Conservation (phyloP, 495 filamentous ascomycete species). For the Ramalina intermedia region DNA sequence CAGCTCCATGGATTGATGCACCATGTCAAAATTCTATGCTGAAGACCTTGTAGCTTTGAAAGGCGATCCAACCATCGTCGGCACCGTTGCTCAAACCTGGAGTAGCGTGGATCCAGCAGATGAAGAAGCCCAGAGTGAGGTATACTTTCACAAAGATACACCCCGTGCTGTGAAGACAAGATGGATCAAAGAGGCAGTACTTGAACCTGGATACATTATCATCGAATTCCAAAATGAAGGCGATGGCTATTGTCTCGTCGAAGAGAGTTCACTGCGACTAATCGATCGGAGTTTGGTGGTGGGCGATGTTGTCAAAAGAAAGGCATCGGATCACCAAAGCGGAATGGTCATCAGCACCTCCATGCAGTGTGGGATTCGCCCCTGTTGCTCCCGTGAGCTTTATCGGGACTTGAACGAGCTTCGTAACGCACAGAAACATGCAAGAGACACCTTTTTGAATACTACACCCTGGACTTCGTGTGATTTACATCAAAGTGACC, state of each 20-base stretch:
- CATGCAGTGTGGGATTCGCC: conserved; percentile 20
- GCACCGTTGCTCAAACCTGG: conserved; percentile 16
- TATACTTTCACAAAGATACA: conserved; percentile 12
- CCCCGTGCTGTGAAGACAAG: conserved; percentile 12
- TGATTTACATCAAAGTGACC: background rate
- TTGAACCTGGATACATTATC: conserved; percentile 21
- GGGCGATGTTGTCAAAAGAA: conserved; percentile 32
- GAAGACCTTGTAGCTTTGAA: conserved; percentile 20
- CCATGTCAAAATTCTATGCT: conserved; percentile 16
- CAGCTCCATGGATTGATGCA: background rate
- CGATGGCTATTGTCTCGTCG: conserved; percentile 22
- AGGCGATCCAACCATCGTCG: conserved; percentile 17
- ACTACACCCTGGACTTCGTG: too few relatives aligned
- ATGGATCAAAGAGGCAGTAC: conserved; percentile 3
- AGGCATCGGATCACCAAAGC: conserved; percentile 22
- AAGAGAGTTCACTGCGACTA: conserved; percentile 28
- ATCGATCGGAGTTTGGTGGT: conserved; percentile 27
- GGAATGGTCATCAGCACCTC: conserved; percentile 28
- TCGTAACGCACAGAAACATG: background rate
- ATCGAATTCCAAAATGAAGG: conserved; percentile 16
- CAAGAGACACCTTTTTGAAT: too few relatives aligned
- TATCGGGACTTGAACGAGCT: background rate
- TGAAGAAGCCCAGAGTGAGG: background rate
- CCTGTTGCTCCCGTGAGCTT: conserved; percentile 4
- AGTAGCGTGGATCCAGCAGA: conserved; percentile 1